Evolutionary conservation across 495 filamentous ascomycete genomes (phyloP).

Genomic region (Evansstolkia leycettana): DNA sequence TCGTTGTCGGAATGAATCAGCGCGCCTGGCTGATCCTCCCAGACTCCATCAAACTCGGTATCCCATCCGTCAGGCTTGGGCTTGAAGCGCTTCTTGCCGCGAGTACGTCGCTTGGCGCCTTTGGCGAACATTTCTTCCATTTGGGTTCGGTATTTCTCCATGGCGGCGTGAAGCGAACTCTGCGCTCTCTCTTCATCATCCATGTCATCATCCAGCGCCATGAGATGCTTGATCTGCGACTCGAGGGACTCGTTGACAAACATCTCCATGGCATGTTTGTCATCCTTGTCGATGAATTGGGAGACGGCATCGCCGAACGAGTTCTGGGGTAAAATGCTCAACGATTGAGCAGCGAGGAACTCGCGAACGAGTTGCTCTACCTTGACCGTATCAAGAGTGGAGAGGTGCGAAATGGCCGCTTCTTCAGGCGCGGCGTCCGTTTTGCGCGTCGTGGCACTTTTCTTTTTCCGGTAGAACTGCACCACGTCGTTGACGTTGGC

Average conservation of each 20-base stretch:
- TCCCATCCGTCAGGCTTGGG: conserved; percentile 75
- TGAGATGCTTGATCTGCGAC: conserved; percentile 63
- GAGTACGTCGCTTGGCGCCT: conserved; percentile 49
- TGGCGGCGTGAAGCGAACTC: conserved; percentile 47
- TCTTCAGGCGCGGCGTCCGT: conserved; percentile 41
- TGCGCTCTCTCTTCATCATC: conserved; percentile 46
- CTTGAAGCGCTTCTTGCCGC: conserved; percentile 53
- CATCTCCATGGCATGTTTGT: conserved; percentile 81
- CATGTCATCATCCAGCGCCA: conserved; percentile 52
- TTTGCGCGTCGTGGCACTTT: conserved; percentile 25
- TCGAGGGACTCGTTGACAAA: conserved; percentile 75
- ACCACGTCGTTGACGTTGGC: conserved; percentile 93
- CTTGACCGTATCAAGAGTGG: conserved; percentile 61
- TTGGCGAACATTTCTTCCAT: conserved; percentile 62
- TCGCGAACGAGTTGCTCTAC: conserved; percentile 82
- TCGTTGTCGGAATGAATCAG: conserved; percentile 45
- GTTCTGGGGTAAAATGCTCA: conserved; percentile 84
- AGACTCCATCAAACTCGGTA: conserved; percentile 69
- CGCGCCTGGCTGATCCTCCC: conserved; percentile 69
- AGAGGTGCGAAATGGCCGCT: conserved; percentile 43
- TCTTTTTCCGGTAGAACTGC: conserved; percentile 83
- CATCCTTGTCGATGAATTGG: conserved; percentile 90
- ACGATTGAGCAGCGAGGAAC: conserved; percentile 67
- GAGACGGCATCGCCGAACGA: conserved; percentile 87
- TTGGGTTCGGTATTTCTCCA: conserved; percentile 56